Conservation (phyloP, 1,284 basidiomycete genomes). For the Cryptococcus sp. region DNA sequence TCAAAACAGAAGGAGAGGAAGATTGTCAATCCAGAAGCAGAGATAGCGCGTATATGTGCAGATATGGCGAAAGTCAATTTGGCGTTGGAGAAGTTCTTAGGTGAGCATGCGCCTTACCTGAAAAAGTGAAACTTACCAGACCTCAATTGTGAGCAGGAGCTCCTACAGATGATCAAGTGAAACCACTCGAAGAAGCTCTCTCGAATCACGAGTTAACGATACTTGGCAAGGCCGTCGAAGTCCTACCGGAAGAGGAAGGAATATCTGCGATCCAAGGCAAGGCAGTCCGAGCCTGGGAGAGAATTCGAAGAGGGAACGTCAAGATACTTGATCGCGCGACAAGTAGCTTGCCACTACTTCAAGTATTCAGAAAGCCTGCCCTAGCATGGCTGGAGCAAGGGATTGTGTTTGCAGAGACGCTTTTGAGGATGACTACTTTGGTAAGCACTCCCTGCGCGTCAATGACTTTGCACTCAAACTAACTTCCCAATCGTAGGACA, state of each 20-base stretch:
- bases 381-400: constrained; percentile 8
- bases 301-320: constrained; percentile 24
- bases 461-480: not conserved
- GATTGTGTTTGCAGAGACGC: constrained; percentile 2
- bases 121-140: too few species aligned
- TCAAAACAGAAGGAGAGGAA: not conserved
- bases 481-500: not conserved
- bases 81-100: constrained; percentile 16
- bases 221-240: not conserved
- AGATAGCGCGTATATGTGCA: constrained; percentile 22
- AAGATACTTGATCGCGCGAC: constrained; percentile 14
- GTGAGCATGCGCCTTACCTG: not conserved
- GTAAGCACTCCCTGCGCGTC: constrained; percentile 6
- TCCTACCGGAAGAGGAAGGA: not conserved
- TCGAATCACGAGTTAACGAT: not conserved
- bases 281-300: constrained; percentile 19
- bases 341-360: not conserved
- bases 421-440: constrained; percentile 4
- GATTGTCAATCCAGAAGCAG: constrained; percentile 16
- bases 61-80: constrained; percentile 26
- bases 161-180: not conserved
- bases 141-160: too few species aligned
- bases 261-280: not conserved
- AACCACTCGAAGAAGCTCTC: not conserved
- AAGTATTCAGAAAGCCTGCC: not conserved